Evolutionary conservation across 73 alveolate species (phyloP), one percentile per base, ranked within the genome.

Genomic region (Paramecium tetraurelia): DNA sequence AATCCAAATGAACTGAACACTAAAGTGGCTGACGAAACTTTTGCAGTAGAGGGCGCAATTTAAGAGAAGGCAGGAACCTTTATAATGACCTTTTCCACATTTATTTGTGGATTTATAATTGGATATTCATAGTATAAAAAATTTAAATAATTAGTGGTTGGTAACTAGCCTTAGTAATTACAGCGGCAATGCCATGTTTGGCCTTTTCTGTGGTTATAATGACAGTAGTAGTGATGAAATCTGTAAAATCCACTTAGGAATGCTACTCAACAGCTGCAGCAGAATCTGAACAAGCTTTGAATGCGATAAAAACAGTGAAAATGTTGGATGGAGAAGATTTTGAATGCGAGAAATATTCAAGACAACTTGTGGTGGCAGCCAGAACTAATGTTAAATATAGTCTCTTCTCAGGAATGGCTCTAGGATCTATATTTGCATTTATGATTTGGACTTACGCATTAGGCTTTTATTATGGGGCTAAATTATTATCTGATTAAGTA

Each of bases 231-330:
- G 89, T 95, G 57, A 68, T 71, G 71, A 58, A 41, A 9, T 95
- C 97, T 22, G 71, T 70, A 22, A 68, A 59, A 38, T 88, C 90
- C 33, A 89, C 86, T 5, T 86, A 89, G 94, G 94, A 85, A 29
- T 95, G 96, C 10, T 95, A 95, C 86, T 95, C 94, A 22, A 63
- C 86, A 29, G 95, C 97, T 21, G 96, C 96, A 0, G 96, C 96
- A 18, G 86, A 89, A 20, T 97, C 98, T 11, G 97, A 96, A 76
- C 92, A 96, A 92, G 97, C 97, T 7, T 84, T 96, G 22, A 90
- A 95, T 76, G 95, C 98, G 5, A 92, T 96, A 11, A 96, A 92
- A 84, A 94, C 96, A 2, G 98, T 96, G 35, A 93, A 84, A 27
- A 95, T 96, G 92, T 77, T 93, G 36, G 71, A 93, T 92, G 94